A percentile compares a stretch with the other conserved stretches of the same genome.
Conservation (phyloP, 2,329 filamentous ascomycete genomes). For the Knoxdaviesia capensis region DNA sequence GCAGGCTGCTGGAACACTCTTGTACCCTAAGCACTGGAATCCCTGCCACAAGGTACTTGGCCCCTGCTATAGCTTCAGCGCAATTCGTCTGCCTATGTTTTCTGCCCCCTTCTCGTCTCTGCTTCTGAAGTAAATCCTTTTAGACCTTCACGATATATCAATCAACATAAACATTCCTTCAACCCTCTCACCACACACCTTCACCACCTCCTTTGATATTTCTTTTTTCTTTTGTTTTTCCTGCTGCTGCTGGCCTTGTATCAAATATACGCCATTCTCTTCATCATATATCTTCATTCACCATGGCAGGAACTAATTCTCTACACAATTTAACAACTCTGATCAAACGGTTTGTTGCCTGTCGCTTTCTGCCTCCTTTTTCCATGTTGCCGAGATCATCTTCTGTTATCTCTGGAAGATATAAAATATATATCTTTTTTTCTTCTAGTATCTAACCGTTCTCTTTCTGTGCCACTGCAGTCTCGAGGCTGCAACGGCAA, state of each 20-base stretch:
- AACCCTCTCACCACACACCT: too few relatives aligned
- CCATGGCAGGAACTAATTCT: conserved; percentile 56
- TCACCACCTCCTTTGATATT: background rate
- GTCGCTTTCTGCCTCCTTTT: background rate
- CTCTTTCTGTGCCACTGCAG: conserved; percentile 22
- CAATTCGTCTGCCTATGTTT: background rate
- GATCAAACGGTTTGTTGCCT: conserved; percentile 73
- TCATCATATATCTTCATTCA: conserved; percentile 5
- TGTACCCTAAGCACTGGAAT: too few relatives aligned
- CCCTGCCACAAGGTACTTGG: too few relatives aligned
- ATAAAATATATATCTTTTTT: too few relatives aligned
- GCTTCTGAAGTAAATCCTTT: background rate
- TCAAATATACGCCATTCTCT: background rate
- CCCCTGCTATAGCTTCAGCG: too few relatives aligned
- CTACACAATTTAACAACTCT: conserved; percentile 96
- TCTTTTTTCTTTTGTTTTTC: background rate
- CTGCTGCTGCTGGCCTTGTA: background rate
- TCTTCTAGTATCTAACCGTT: too few relatives aligned
- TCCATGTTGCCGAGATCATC: too few relatives aligned
- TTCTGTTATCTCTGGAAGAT: too few relatives aligned
- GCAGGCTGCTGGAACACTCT: too few relatives aligned
- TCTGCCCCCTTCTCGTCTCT: background rate
- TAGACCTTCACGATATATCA: too few relatives aligned
- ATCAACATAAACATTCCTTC: too few relatives aligned
- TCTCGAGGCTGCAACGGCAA: conserved; percentile 89